These are phyloP conservation scores for Beauveria sp. DNA, from an alignment of 2,329 filamentous ascomycete species.

Conservation along the genomic window DNA sequence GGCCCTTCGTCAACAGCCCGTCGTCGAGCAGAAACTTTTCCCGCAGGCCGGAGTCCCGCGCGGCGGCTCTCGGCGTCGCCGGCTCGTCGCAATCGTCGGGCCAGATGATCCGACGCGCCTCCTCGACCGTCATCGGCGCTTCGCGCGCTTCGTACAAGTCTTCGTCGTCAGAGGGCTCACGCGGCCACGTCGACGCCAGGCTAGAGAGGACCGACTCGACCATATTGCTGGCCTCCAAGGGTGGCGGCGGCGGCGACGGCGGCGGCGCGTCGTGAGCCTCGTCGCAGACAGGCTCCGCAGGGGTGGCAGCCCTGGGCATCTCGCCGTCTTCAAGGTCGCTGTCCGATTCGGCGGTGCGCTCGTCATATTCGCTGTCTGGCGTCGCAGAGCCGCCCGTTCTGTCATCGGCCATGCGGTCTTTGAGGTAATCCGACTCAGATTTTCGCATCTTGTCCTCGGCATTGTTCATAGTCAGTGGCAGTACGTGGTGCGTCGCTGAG, in stretches of 20 bases:
- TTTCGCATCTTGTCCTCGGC: slow-evolving; percentile 29
- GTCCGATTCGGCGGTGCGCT: slow-evolving; percentile 18
- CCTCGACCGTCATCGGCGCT: slow-evolving; percentile 31
- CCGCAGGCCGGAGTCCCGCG: slow-evolving; percentile 17
- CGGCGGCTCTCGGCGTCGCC: slow-evolving; percentile 7
- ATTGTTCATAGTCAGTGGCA: slow-evolving; percentile 18
- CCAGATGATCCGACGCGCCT: slow-evolving; percentile 33
- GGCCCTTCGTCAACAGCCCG: slow-evolving; percentile 20
- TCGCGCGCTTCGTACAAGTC: slow-evolving; percentile 24
- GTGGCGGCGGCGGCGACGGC: not conserved
- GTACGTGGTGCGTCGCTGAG: slow-evolving; percentile 14
- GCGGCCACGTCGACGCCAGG: not conserved
- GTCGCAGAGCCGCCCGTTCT: slow-evolving; percentile 25
- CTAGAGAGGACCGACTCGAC: not conserved
- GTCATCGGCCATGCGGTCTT: slow-evolving; percentile 19
- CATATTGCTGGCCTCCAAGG: not conserved
- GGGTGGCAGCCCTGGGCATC: slow-evolving; percentile 9
- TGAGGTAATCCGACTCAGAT: slow-evolving; percentile 24
- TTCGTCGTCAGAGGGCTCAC: slow-evolving; percentile 7
- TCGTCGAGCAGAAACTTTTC: slow-evolving; percentile 36
- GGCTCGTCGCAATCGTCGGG: slow-evolving; percentile 22
- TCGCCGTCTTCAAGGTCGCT: slow-evolving; percentile 13
- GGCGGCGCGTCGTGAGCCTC: not conserved
- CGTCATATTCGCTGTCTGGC: slow-evolving; percentile 21
- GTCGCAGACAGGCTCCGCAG: not conserved